Base-by-base conservation (phyloP, 2,329 filamentous ascomycete species). In the Fusarium coicis region DNA sequence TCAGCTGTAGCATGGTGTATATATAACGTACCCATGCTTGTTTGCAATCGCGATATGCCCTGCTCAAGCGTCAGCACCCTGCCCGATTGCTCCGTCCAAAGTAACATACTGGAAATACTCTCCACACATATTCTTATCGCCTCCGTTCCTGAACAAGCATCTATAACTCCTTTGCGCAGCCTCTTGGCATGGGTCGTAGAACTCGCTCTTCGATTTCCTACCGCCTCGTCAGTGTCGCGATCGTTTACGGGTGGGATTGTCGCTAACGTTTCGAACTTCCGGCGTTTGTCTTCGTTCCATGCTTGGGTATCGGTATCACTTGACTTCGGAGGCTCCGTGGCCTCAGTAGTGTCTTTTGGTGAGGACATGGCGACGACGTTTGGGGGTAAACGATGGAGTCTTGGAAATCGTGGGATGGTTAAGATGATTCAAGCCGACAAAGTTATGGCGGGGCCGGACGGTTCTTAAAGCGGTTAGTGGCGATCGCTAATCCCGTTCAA, bases 111-210 rank as follows among this genome's bases (percentile, higher is more conserved):
- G 94, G 80, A 99, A 98, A 81, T 97, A 98, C 82, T 98, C 96
- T 73, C 88, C 87, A 80, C 96, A 99, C 93, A 98, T 93, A n/a
- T 91, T 86, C 74, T 91, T 89, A 80, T 98, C 94, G 19, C 93
- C 95, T 28, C 89, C 91, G 81, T 99, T 99, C 28, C 96, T 90
- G 80, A 95, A 92, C 79, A 99, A 85, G 79, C 96, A 99, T 81
- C 90, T 92, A 76, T 98, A 91, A 83, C 95, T 98, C 79, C 89
- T 89, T 75, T 92, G 87, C 12, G 96, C 96, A 10, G 94, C 94
- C 78, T 97, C 96, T 81, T 98, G 96, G 83, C 96, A 99, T 4
- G 96, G 96, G 78, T 99, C 96, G 81, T 93, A 94, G 84, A 93
- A 98, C 81, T 98, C 92, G 86, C 95, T 97, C 79, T 92, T 90